Evolutionary conservation across 306 rosid genomes (phyloP), one percentile per base, ranked within the genome.

Genomic region (Vachellia collinsii): DNA sequence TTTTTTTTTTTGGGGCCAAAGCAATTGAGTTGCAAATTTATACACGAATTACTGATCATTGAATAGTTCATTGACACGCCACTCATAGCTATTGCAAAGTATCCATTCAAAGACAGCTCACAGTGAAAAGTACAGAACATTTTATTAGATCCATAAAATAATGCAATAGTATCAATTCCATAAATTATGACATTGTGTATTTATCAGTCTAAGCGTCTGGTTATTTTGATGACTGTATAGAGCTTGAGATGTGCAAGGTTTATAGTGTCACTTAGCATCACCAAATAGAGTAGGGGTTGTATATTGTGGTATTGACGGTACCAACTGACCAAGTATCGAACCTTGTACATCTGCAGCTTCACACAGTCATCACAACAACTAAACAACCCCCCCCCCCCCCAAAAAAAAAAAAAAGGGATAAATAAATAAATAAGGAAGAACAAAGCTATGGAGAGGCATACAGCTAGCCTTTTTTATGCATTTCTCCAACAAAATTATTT

Each of bases 41-140:
- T 17, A 38, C 71, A 2, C 13, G 1, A 37, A 66, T 12, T 7
- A 66, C 47, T 66, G 25, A 66, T 66, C 12, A 20, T 67, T 22
- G 29, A 8, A 44, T 8, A 67, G 50, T 67, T 67, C 34, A 38
- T 17, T 39, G 29, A 39, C 72, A 67, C 39, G 72, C 56, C 56
- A 50, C n/a, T 67, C 34, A 37, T 38, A 39, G 72, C 19, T 39
- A 39, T 39, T 9, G 34, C 48, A 19, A 67, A 67, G 14, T 17
- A 39, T 39, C 25, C 29, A 67, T 67, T 67, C 72, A 39, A 38
- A 67, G 47, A 39, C 34, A 67, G 50, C 50, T 67, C 48, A 67
- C 48, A n/a, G 7, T 38, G 48, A 50, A 67, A 1, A 66, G 72
- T 66, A 7, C 72, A 39, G 34, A 38, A 39, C 7, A 67, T 48